Conservation (phyloP, 2,329 filamentous ascomycete genomes). For the Ophiostoma ulmi region DNA sequence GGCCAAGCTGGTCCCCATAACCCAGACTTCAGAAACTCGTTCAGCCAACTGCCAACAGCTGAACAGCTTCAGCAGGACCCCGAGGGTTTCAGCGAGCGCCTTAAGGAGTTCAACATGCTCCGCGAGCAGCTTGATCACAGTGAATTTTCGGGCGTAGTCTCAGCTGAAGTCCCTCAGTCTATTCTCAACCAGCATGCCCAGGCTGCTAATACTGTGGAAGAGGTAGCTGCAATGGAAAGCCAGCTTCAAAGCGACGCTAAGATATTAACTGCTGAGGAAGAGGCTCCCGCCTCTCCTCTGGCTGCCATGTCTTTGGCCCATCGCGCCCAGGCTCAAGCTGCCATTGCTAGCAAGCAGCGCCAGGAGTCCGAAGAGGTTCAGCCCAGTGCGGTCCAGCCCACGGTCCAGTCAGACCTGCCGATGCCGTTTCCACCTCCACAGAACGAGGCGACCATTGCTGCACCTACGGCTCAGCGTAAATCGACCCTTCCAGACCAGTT, state of each 20-base stretch:
- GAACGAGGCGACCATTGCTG: slow-evolving; percentile 63
- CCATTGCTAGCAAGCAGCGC: slow-evolving; percentile 26
- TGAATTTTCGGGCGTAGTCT: background rate
- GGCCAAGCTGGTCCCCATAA: background rate
- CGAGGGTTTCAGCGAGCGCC: slow-evolving; percentile 62
- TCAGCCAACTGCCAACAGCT: slow-evolving; percentile 44
- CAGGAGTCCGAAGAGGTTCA: slow-evolving; percentile 31
- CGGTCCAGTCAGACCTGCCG: slow-evolving; percentile 62
- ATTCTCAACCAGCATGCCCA: background rate
- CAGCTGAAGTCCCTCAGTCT: background rate
- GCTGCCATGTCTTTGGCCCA: slow-evolving; percentile 66
- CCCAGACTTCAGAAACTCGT: background rate
- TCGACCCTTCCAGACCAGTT: slow-evolving; percentile 77
- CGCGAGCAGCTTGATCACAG: slow-evolving; percentile 63
- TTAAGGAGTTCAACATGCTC: slow-evolving; percentile 78
- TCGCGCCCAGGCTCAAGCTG: background rate
- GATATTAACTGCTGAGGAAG: background rate
- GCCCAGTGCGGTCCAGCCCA: background rate
- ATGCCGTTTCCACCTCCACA: slow-evolving; percentile 69
- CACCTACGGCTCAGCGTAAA: slow-evolving; percentile 80
- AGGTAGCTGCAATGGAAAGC: background rate
- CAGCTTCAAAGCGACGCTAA: background rate
- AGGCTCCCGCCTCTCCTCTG: slow-evolving; percentile 33
- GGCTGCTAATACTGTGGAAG: background rate
- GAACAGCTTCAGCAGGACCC: slow-evolving; percentile 50